Evolutionary conservation across 345 rosid genomes (phyloP), one percentile per base, ranked within the genome.

Genomic region (Populus tremula): DNA sequence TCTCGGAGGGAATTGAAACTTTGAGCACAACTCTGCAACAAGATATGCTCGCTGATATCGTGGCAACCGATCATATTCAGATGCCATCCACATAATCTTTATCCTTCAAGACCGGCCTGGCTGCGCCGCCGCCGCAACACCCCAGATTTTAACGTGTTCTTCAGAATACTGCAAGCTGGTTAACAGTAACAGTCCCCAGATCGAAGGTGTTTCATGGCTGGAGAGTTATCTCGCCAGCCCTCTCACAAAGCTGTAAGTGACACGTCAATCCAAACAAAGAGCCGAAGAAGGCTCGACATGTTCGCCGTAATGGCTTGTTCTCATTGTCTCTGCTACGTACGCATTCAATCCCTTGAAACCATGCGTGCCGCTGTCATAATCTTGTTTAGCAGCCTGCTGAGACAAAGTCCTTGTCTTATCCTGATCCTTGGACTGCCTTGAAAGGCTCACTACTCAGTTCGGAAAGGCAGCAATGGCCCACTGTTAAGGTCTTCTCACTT

Each of bases 221-320:
- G 69, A 65, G 41, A 65, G 41, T 27, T 31, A 31, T 25, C 33
- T 31, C 38, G 9, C 38, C 36, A 65, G 39, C 38, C 39, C 20
- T 31, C 41, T 33, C 17, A 0, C 5, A 31, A 17, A 65, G 33
- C 6, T 12, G 74, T 14, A 71, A 23, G 8, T 53, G 74, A 53
- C 74, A 17, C 27, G 27, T 71, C 35, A 29, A 54, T 33, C 49
- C 75, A 54, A 50, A 72, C 75, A 54, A 72, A 72, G 13, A 54
- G 31, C 68, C 20, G 11, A 23, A 25, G 12, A 18, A 31, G 64
- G 74, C 38, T 50, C 25, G 6, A 17, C 64, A 43, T 41, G 33
- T 13, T 69, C 29, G 5, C 56, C 2, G 17, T 4, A 27, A 11
- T 31, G 18, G 38, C 36, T 36, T 72, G 75, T 31, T 72, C 63